Evolutionary conservation across 352 stramenopile species (phyloP).

Genomic region (Globisporangium orthogonon): DNA sequence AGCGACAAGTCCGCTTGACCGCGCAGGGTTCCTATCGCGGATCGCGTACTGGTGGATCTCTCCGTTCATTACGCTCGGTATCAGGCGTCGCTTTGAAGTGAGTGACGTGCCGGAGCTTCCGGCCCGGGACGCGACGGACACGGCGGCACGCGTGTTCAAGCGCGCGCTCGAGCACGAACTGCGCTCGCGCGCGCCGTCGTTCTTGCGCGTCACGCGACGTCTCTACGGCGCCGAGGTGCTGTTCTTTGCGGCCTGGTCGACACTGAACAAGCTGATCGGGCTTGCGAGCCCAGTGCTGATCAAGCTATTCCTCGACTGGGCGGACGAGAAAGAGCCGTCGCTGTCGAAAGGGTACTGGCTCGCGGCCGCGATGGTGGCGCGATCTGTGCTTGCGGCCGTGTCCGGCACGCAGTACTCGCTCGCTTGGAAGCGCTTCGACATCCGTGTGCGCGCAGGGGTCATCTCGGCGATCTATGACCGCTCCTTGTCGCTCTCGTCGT

Average conservation of each 20-base stretch:
- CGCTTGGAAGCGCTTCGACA: slow-evolving; percentile 71
- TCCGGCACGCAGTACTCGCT: slow-evolving; percentile 77
- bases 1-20: slow-evolving; percentile 39
- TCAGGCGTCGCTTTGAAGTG: slow-evolving; percentile 47
- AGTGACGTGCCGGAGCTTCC: slow-evolving; percentile 54
- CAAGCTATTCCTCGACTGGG: slow-evolving; percentile 80
- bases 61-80: slow-evolving; percentile 49
- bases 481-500: slow-evolving; percentile 33
- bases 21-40: slow-evolving; percentile 41
- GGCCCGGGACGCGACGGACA: slow-evolving; percentile 33
- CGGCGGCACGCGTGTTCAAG: slow-evolving; percentile 37
- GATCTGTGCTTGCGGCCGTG: slow-evolving; percentile 51
- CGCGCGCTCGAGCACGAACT: slow-evolving; percentile 33
- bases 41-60: slow-evolving; percentile 69
- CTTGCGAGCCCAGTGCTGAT: slow-evolving; percentile 65
- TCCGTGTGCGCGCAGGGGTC: slow-evolving; percentile 62
- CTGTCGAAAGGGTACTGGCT: slow-evolving; percentile 51
- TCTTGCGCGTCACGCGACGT: slow-evolving; percentile 38
- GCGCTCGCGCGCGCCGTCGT: slow-evolving; percentile 19
- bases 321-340: slow-evolving; percentile 26
- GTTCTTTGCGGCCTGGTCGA: slow-evolving; percentile 61
- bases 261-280: slow-evolving; percentile 61
- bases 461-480: slow-evolving; percentile 64
- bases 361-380: slow-evolving; percentile 37
- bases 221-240: slow-evolving; percentile 62